Evolutionary conservation across 2,329 filamentous ascomycete species (phyloP).

Genomic region (Ophiosphaerella korrae): DNA sequence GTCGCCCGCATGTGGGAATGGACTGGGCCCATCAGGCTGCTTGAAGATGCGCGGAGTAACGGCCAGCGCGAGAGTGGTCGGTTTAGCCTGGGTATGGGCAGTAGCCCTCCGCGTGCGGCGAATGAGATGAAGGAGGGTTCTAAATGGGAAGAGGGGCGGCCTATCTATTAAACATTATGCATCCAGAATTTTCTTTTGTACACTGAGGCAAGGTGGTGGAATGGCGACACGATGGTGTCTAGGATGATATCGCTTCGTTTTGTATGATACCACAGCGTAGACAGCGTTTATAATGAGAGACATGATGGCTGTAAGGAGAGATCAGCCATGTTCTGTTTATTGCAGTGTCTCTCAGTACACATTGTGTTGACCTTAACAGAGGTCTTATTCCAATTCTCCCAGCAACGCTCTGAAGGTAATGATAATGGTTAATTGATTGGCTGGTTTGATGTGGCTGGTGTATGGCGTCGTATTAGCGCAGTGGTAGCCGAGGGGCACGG

Average conservation of each 20-base stretch:
- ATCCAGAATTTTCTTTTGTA: constrained; percentile 11
- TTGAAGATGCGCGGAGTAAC: constrained; percentile 46
- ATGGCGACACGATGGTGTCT: not conserved
- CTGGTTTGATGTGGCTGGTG: constrained; percentile 22
- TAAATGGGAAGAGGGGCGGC: constrained; percentile 55
- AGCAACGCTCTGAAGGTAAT: not conserved
- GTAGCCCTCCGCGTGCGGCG: constrained; percentile 36
- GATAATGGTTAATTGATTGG: not conserved
- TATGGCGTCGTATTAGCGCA: constrained; percentile 8
- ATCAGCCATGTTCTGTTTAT: no score
- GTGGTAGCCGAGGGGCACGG: constrained; percentile 27
- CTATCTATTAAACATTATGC: constrained; percentile 49
- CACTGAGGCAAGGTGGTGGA: constrained; percentile 4
- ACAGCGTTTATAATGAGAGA: no score
- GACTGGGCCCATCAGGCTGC: constrained; percentile 64
- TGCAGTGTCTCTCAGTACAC: no score
- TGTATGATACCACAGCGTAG: constrained; percentile 37
- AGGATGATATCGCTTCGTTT: constrained; percentile 11
- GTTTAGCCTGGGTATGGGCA: constrained; percentile 38
- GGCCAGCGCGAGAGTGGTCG: constrained; percentile 40
- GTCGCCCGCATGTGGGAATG: constrained; percentile 71
- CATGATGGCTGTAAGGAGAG: no score
- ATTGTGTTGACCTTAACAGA: no score
- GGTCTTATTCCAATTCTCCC: no score
- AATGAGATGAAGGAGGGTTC: constrained; percentile 41